Evolutionary conservation across 1,284 basidiomycete genomes (phyloP).

Genomic region (Schizophyllum commune): DNA sequence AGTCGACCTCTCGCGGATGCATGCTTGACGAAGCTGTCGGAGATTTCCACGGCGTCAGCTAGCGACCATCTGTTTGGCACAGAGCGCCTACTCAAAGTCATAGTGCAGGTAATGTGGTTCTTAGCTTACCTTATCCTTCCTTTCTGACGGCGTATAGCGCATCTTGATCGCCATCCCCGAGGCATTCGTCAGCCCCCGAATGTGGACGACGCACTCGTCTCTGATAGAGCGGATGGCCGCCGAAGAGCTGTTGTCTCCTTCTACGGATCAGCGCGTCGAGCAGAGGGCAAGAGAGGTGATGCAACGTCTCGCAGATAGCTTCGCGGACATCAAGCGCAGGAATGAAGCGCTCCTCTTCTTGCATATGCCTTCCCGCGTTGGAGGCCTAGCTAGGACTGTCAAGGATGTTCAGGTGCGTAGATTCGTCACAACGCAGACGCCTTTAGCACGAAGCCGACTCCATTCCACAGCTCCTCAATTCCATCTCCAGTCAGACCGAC

Average conservation of each 20-base stretch:
- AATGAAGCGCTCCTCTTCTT: constrained; percentile 76
- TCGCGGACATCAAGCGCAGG: constrained; percentile 53
- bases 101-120: constrained; percentile 45
- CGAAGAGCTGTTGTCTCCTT: constrained; percentile 25
- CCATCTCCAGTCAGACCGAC: constrained; percentile 65
- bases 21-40: constrained; percentile 57
- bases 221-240: constrained; percentile 40
- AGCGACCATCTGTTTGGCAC: constrained; percentile 46
- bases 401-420: constrained; percentile 62
- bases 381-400: constrained; percentile 54
- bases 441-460: constrained; percentile 1
- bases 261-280: constrained; percentile 27
- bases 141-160: constrained; percentile 32
- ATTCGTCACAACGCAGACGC: constrained; percentile 5
- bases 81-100: constrained; percentile 42
- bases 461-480: constrained; percentile 64
- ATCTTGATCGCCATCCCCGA: constrained; percentile 60
- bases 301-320: constrained; percentile 38
- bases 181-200: constrained; percentile 64
- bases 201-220: constrained; percentile 48
- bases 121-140: not conserved
- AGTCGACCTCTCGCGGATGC: constrained; percentile 60
- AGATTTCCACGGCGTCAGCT: constrained; percentile 50
- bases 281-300: constrained; percentile 35
- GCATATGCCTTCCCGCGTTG: constrained; percentile 52